These are phyloP conservation scores for Solanum chmielewskii DNA, from an alignment of 257 asterid genomes.

Conservation along the genomic window DNA sequence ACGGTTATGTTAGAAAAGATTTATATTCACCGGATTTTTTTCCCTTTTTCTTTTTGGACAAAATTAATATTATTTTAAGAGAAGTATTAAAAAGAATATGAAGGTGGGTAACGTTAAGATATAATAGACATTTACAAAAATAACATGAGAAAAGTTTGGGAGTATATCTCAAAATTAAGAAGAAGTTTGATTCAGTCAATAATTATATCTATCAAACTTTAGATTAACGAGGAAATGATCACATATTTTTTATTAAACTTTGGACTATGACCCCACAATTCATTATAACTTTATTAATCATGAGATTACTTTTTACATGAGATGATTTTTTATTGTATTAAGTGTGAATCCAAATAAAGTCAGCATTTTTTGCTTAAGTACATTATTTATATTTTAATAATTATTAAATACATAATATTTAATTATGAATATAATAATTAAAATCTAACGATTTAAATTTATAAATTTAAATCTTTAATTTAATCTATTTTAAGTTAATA, in stretches of 20 bases:
- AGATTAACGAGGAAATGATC: neutral
- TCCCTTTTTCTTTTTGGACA: neutral
- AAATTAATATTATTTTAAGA: too few relatives aligned
- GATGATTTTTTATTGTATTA: neutral
- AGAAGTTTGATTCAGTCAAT: neutral
- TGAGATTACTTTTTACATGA: neutral
- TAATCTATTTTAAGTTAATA: too few relatives aligned
- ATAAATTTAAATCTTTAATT: neutral
- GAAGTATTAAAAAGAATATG: too few relatives aligned
- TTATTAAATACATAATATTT: neutral
- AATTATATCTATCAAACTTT: neutral
- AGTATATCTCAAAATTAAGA: neutral
- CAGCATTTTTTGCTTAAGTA: neutral
- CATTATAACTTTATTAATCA: neutral
- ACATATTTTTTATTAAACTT: neutral
- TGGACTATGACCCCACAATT: neutral
- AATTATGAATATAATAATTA: neutral
- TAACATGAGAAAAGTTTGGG: too few relatives aligned
- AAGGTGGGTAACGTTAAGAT: neutral
- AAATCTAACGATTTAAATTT: neutral
- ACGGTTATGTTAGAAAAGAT: too few relatives aligned
- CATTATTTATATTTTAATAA: neutral
- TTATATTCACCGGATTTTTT: neutral
- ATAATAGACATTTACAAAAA: too few relatives aligned
- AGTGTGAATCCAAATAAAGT: neutral